Conservation (phyloP, 441 rosid genomes). For the Aquilaria agallochum region DNA sequence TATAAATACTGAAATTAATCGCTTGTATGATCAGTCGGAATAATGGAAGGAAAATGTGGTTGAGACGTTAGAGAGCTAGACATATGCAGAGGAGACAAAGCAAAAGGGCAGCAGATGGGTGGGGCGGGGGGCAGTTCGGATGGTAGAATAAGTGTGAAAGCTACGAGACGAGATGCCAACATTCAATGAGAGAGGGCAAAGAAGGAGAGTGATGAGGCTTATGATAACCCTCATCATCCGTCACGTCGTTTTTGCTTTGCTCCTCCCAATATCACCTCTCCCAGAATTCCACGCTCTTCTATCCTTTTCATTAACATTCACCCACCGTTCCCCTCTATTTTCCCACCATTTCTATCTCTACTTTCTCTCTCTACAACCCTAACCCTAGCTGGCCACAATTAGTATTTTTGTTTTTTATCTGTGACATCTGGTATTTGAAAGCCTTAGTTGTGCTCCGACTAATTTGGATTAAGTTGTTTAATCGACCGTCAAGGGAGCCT, state of each 20-base stretch:
- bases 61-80: too few species aligned
- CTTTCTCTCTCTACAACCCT: not conserved
- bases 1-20: too few species aligned
- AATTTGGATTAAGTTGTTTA: too few species aligned
- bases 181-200: constrained; percentile 33
- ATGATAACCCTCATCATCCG: constrained; percentile 59
- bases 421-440: not conserved
- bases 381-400: not conserved
- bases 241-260: constrained; percentile 83
- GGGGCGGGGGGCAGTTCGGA: constrained; percentile 78
- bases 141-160: constrained; percentile 86
- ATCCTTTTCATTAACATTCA: too few species aligned
- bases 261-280: constrained; percentile 58
- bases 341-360: constrained; percentile 9
- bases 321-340: too few species aligned
- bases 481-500: too few species aligned
- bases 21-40: too few species aligned
- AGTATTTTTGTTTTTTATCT: not conserved
- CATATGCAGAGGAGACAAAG: too few species aligned
- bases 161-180: constrained; percentile 49
- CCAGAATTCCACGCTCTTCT: constrained; percentile 77
- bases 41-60: too few species aligned
- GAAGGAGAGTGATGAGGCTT: constrained; percentile 43
- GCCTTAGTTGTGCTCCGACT: too few species aligned
- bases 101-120: constrained; percentile 15